Evolutionary conservation across 2,329 filamentous ascomycete genomes (phyloP).

Genomic region (Microthyrium microscopicum): DNA sequence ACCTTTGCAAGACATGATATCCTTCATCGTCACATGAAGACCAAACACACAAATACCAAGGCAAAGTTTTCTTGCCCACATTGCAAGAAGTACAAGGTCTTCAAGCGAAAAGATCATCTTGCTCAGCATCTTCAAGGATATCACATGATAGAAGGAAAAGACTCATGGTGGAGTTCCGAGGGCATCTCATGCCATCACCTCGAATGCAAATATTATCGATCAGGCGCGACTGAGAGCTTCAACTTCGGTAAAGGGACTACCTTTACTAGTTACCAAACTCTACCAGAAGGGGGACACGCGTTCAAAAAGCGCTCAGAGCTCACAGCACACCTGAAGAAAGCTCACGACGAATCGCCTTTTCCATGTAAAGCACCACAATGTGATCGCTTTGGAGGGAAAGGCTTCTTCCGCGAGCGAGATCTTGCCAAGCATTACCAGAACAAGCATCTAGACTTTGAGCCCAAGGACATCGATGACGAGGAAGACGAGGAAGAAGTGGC

Average conservation of each 20-base stretch:
- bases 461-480: too few relatives aligned
- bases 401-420: constrained; percentile 11
- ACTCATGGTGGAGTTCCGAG: constrained; percentile 4
- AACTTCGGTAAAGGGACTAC: neutral
- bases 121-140: constrained; percentile 22
- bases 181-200: constrained; percentile 11
- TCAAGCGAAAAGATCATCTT: constrained; percentile 23
- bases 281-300: neutral
- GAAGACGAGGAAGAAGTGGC: too few relatives aligned
- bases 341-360: constrained; percentile 19
- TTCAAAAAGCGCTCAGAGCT: constrained; percentile 15
- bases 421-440: constrained; percentile 11
- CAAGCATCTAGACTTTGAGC: constrained; percentile 6
- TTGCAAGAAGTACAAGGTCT: constrained; percentile 19
- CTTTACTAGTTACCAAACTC: neutral
- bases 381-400: constrained; percentile 11
- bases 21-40: constrained; percentile 8
- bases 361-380: constrained; percentile 18
- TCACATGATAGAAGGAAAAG: constrained; percentile 18
- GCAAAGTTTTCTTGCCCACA: constrained; percentile 15
- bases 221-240: constrained; percentile 5
- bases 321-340: constrained; percentile 21
- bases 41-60: constrained; percentile 7
- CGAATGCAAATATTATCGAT: constrained; percentile 13
- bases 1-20: constrained; percentile 9